These are phyloP conservation scores for Coffea canephora DNA, from an alignment of 257 asterid genomes.

Conservation along the genomic window DNA sequence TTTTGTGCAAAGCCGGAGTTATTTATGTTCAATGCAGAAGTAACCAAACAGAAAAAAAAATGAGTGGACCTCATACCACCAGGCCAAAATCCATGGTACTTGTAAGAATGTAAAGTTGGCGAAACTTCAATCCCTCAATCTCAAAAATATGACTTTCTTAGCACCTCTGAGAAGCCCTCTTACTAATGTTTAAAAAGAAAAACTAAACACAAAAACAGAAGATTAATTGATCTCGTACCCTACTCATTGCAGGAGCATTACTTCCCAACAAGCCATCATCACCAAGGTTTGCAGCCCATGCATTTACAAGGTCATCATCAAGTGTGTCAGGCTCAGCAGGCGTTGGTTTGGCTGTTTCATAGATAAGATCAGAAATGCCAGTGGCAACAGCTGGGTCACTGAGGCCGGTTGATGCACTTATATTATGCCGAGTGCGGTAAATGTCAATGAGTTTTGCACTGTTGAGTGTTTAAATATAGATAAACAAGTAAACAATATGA, in stretches of 20 bases:
- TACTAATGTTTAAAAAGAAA: background rate
- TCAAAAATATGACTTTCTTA: background rate
- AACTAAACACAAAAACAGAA: background rate
- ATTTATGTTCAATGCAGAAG: background rate
- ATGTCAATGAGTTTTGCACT: slow-evolving; percentile 93
- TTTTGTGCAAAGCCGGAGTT: background rate
- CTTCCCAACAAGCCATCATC: slow-evolving; percentile 65
- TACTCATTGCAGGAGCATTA: slow-evolving; percentile 93
- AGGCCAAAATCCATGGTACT: background rate
- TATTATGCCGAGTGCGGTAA: slow-evolving; percentile 96
- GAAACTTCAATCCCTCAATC: background rate
- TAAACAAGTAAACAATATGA: slow-evolving; percentile 9
- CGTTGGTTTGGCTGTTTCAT: slow-evolving; percentile 72
- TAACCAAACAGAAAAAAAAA: no score
- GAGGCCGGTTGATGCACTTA: slow-evolving; percentile 94
- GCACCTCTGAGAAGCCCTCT: background rate
- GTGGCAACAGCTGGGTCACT: slow-evolving; percentile 96
- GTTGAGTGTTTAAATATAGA: slow-evolving; percentile 32
- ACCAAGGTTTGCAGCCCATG: slow-evolving; percentile 97
- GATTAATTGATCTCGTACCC: slow-evolving; percentile 52
- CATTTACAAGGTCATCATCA: slow-evolving; percentile 96
- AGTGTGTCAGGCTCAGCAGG: slow-evolving; percentile 71
- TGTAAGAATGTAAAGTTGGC: background rate
- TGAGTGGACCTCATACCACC: background rate
- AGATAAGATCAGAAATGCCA: slow-evolving; percentile 95